phyloP scores from a whole-genome alignment of 2,329 filamentous ascomycete genomes.

The Epichloe typhina region DNA sequence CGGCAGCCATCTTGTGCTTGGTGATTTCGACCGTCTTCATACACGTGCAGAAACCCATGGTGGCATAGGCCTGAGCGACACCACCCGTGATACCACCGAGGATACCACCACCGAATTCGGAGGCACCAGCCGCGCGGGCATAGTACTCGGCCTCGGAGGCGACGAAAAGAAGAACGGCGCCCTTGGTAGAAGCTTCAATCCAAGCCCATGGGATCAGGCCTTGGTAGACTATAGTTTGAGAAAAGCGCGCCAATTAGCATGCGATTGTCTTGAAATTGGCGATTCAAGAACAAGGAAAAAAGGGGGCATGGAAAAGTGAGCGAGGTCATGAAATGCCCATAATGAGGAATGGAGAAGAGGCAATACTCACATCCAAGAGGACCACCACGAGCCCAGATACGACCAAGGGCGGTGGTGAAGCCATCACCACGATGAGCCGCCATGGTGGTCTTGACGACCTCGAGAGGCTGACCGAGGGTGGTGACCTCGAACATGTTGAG shows the following conservation, averaged over 20 bases:
- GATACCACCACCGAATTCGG: constrained; percentile 82
- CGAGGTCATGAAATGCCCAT: not conserved
- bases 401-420: constrained; percentile 66
- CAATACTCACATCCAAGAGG: constrained; percentile 72
- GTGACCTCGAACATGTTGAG: constrained; percentile 90
- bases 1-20: constrained; percentile 82
- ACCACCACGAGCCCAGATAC: constrained; percentile 91
- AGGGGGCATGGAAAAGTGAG: constrained; percentile 1
- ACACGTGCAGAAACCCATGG: constrained; percentile 99
- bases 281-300: not conserved
- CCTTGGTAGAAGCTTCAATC: constrained; percentile 99
- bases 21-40: constrained; percentile 99
- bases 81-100: constrained; percentile 83
- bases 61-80: constrained; percentile 95
- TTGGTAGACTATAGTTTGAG: constrained; percentile 86
- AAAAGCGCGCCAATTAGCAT: constrained; percentile 5
- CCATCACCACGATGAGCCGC: constrained; percentile 87
- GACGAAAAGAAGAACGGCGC: constrained; percentile 96
- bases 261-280: not conserved
- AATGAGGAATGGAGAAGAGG: not conserved
- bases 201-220: constrained; percentile 99
- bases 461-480: constrained; percentile 63
- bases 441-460: constrained; percentile 99
- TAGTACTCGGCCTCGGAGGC: constrained; percentile 97
- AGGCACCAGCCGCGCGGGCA: constrained; percentile 69